Conservation (phyloP, 2,329 filamentous ascomycete species). For the Alternaria triticimaculans region DNA sequence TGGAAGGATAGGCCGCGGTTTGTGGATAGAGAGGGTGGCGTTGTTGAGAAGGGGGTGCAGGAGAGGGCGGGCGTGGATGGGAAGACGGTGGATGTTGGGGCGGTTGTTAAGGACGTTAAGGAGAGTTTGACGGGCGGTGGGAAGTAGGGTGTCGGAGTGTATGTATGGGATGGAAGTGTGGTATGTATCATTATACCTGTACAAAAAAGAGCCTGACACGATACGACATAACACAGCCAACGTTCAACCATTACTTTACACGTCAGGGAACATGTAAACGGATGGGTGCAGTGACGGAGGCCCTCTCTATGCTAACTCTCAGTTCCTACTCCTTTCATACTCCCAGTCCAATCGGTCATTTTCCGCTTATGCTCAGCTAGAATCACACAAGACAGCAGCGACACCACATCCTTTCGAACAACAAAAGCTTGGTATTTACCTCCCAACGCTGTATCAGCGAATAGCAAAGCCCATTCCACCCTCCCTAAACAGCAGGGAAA, state of each 20-base stretch:
- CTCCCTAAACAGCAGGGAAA: slow-evolving; percentile 13
- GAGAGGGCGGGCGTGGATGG: slow-evolving; percentile 13
- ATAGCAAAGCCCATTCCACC: no score
- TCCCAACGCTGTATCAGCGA: neutral
- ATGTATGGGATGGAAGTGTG: neutral
- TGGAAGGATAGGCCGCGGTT: slow-evolving; percentile 22
- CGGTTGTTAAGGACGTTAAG: slow-evolving; percentile 42
- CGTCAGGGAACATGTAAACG: neutral
- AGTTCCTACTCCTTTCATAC: neutral
- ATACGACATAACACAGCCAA: neutral
- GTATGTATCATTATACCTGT: neutral
- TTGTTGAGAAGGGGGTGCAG: slow-evolving; percentile 11
- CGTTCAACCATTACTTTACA: neutral
- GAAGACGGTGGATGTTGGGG: slow-evolving; percentile 35
- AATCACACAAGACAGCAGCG: no score
- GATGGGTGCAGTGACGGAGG: neutral
- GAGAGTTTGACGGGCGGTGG: slow-evolving; percentile 33
- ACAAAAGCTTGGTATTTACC: fast-evolving
- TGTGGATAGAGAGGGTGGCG: neutral
- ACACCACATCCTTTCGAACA: no score
- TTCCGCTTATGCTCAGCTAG: no score
- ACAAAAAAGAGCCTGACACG: neutral
- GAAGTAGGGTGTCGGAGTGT: neutral
- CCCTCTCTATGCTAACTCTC: neutral
- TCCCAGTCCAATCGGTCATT: no score